Base-by-base conservation (phyloP, 768 basidiomycete genomes). In the Leccinum uliginosum region DNA sequence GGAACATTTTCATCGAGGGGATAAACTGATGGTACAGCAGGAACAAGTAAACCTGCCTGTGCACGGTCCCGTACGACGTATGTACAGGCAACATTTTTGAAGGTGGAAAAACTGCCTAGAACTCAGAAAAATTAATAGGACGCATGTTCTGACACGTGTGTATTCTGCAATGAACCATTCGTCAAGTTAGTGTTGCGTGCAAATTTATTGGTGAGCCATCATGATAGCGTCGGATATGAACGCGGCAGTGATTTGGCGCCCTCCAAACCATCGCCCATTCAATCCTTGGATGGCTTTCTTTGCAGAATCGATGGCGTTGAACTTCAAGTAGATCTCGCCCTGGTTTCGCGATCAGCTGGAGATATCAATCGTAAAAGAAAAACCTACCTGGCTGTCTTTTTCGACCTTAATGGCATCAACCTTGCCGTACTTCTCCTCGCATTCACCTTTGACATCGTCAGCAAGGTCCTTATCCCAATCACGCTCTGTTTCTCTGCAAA, bases 311-410 rank as follows among this genome's bases (percentile, higher is more conserved):
- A 93, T 75, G 24, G 79, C 71, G 57, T 83, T 82, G 66, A 98
- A 98, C 74, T 96, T 93, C 71, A 98, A 80, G 72, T 97, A 98
- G 50, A 99, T 97, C 74, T 99, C 94, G 66, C 97, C 96, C 93
- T 98, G 66, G 23, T 23, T 51, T 27, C 62, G 45, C 47, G 55
- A 54, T 65, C 58, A 63, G 49, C 15, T 50, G 32, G 27, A 59
- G 32, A 60, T 44, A 6, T 32, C 45, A 21, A 19, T n/a, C 48
- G 6, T 12, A 2, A 45, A 19, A 54, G 15, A 53, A n/a, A 53
- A 30, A 46, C 83, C 57, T 56, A 95, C 96, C 80, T 94, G 86
- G 38, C 93, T 89, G 61, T 98, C 93, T 75, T 84, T 95, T 68
- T 95, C 92, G 24, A 99, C 84, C 68, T 93, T 94, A 78, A 99